Evolutionary conservation across 495 filamentous ascomycete genomes (phyloP), one percentile per base, ranked within the genome.

Genomic region (Penicillium alfredii): DNA sequence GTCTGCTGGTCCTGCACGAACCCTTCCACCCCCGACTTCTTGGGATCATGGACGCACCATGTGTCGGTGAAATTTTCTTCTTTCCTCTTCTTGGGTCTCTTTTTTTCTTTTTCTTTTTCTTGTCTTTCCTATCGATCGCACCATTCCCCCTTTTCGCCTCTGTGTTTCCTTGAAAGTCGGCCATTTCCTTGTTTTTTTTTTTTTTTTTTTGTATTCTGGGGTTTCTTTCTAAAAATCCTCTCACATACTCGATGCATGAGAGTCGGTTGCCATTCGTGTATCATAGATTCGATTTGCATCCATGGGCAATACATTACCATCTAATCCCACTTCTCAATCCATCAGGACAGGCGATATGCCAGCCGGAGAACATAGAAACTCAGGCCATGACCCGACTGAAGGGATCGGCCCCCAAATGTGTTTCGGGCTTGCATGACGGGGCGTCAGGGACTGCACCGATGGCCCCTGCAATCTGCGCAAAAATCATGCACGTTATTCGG

Each of bases 1-100:
- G 48, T 59, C 49, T 60, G 61, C 66, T 66, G 68, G 66, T 56
- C 61, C 53, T 63, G 65, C 59, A 59, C 51, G 58, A 57, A 52
- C 62, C 22, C 29, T 35, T 43, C 42, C 40, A 25, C 41, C 37
- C 38, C 25, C 41, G 40, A n/a, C n/a, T n/a, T n/a, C n/a, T n/a
- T n/a, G n/a, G n/a, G n/a, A n/a, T n/a, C n/a, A n/a, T n/a, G n/a
- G n/a, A n/a, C n/a, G n/a, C n/a, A 43, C 42, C 42, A 46, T 53
- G 40, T 21, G 20, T 14, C 31, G 28, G 22, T 31, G 35, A 32
- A 60, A 50, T 61, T 51, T 44, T 49, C 55, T 41, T 56, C 44
- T 50, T 51, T 42, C 39, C 53, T 60, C 35, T 54, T 42, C 45
- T 50, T n/a, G 45, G 44, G 45, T 58, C 38, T 38, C 42, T 35